Base-by-base conservation (phyloP, 495 filamentous ascomycete species). In the Penicillium pancosmium region DNA sequence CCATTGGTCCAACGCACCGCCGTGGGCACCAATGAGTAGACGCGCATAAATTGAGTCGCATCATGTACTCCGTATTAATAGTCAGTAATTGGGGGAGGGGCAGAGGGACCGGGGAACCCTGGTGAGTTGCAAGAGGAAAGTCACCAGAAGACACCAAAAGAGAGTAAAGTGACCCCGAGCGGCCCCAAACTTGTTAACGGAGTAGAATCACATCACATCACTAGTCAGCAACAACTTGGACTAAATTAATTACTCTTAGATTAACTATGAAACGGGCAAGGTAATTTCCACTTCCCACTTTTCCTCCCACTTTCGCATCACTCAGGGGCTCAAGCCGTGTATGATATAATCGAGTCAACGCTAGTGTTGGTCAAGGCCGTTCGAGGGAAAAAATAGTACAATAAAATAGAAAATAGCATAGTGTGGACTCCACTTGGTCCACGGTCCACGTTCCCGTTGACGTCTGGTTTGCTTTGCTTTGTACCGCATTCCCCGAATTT, bases 391-490 rank as follows among this genome's bases (percentile, higher is more conserved):
- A n/a, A 38, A 38, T 13, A 38, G 36, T 38, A 38, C 15, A 38
- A 36, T 36, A 55, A n/a, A 55, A 44, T 48, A 59, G 35, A 63
- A 52, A 55, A 44, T 51, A 59, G 35, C 59, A 52, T 38, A 27
- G 48, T 25, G 47, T 36, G 60, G 55, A 50, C 65, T 65, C 65
- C 65, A 68, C 65, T 57, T 62, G 50, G 60, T 68, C 65, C 65
- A 68, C 65, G 65, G 60, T 68, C 65, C 65, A 68, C 65, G 65
- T 68, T 68, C 62, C 65, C 59, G 59, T 68, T 68, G 65, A 68
- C 65, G 59, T 68, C 62, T 23, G 23, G 23, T 23, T 50, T 54
- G 48, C 12, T 2, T 43, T 63, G 56, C 53, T 60, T 57, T 40
- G 44, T 48, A 55, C 54, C 50, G 44, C 43, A 52, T 52, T 56